A percentile compares a stretch with the other conserved stretches of the same genome.
phyloP scores from a whole-genome alignment of 495 filamentous ascomycete genomes.

The Hypoxylon perforatum region DNA sequence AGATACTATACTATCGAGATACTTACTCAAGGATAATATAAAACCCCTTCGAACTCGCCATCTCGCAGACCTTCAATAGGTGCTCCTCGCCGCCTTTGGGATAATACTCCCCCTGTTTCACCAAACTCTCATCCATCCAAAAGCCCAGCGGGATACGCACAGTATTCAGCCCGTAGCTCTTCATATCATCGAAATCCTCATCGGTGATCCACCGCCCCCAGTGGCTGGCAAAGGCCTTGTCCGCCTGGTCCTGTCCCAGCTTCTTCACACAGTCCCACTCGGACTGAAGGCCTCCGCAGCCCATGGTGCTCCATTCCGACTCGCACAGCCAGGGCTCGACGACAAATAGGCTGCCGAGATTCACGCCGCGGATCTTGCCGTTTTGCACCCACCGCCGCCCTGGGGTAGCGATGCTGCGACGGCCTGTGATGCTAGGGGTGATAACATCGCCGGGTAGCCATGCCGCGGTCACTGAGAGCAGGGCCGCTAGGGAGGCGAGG shows the following conservation, averaged over 20 bases:
- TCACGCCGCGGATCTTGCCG: conserved; percentile 67
- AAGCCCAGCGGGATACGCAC: conserved; percentile 70
- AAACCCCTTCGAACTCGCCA: conserved; percentile 62
- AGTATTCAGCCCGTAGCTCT: conserved; percentile 25
- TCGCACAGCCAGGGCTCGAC: conserved; percentile 67
- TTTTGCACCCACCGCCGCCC: conserved; percentile 1
- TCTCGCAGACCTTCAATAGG: conserved; percentile 58
- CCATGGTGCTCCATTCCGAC: conserved; percentile 62
- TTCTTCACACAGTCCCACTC: conserved; percentile 67
- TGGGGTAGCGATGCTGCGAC: background rate
- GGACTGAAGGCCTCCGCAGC: conserved; percentile 57
- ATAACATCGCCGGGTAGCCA: background rate
- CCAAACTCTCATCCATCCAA: conserved; percentile 68
- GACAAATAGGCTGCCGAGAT: conserved; percentile 66
- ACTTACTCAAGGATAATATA: conserved; percentile 67
- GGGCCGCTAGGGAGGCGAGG: background rate
- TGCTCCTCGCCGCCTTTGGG: conserved; percentile 56
- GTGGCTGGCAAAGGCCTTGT: background rate
- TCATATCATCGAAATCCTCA: background rate
- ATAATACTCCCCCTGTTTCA: conserved; percentile 63
- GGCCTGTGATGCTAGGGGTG: background rate
- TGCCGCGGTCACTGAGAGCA: background rate
- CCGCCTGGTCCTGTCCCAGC: conserved; percentile 56
- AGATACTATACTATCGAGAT: background rate
- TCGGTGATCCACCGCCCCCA: background rate